Evolutionary conservation across 495 filamentous ascomycete species (phyloP).

Genomic region (Trichoderma virens): DNA sequence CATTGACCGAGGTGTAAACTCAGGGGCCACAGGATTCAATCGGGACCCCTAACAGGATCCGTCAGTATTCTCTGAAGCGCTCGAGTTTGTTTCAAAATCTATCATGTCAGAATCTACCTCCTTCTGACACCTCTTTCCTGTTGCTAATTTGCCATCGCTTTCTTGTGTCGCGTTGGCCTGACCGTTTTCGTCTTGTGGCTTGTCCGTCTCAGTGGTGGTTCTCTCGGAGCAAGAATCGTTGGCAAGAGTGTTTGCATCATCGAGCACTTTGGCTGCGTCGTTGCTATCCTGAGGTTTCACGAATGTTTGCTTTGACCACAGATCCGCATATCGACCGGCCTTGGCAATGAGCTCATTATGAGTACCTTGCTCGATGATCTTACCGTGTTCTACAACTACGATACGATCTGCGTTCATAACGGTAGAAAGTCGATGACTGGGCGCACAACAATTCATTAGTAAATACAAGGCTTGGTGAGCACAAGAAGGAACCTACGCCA

Average conservation of each 20-base stretch:
- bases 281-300: constrained; percentile 40
- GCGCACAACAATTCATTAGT: constrained; percentile 14
- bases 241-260: constrained; percentile 16
- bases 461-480: neutral
- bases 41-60: constrained; percentile 36
- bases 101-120: constrained; percentile 35
- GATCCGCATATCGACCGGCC: constrained; percentile 52
- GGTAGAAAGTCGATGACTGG: constrained; percentile 57
- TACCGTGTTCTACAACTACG: constrained; percentile 56
- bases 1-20: constrained; percentile 44
- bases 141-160: constrained; percentile 21
- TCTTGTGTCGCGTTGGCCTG: constrained; percentile 13
- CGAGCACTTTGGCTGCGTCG: constrained; percentile 16
- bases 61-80: constrained; percentile 36
- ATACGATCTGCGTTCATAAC: constrained; percentile 64
- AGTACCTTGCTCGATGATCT: constrained; percentile 56
- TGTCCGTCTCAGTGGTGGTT: constrained; percentile 16
- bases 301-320: constrained; percentile 55
- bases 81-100: constrained; percentile 33
- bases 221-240: constrained; percentile 23
- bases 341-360: constrained; percentile 52
- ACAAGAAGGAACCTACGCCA: constrained; percentile 43
- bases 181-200: constrained; percentile 8
- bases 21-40: constrained; percentile 47
- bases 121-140: constrained; percentile 27